phyloP scores from a whole-genome alignment of 2,329 filamentous ascomycete species.

The Pseudogymnoascus sp. region DNA sequence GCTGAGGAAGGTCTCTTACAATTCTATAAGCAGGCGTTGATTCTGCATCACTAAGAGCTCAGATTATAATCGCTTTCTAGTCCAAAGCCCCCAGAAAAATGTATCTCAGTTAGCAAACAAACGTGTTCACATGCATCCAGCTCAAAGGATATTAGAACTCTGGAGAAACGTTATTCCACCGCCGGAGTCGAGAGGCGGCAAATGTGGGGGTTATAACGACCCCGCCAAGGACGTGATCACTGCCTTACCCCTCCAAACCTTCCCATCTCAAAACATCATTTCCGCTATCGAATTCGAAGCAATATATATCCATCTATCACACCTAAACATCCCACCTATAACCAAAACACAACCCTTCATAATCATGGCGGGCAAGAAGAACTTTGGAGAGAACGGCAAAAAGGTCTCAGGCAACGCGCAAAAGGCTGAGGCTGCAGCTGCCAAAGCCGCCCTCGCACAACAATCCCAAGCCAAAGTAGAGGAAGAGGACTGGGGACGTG shows the following conservation, averaged over 20 bases:
- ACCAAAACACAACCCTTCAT: neutral
- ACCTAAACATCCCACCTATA: neutral
- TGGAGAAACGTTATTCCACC: neutral
- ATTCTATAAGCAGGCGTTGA: neutral
- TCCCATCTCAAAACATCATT: constrained; percentile 1
- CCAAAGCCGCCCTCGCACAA: constrained; percentile 67
- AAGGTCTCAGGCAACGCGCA: constrained; percentile 84
- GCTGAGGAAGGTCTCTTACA: neutral
- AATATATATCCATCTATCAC: neutral
- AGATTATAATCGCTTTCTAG: neutral
- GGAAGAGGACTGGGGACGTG: constrained; percentile 73
- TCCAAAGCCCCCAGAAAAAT: no score
- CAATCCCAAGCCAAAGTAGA: constrained; percentile 60
- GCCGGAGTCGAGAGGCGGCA: neutral
- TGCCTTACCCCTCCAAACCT: neutral
- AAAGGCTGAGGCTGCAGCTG: constrained; percentile 81
- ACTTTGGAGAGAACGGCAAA: constrained; percentile 68
- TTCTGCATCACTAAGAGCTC: neutral
- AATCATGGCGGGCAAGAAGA: constrained; percentile 67
- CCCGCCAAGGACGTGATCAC: neutral
- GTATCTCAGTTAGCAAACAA: neutral
- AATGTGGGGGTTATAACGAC: constrained; percentile 7
- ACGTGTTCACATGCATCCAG: neutral
- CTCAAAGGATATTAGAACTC: neutral
- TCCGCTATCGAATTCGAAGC: neutral